These are phyloP conservation scores for Clonostachys rhizophaga DNA, from an alignment of 2,329 filamentous ascomycete genomes.

Conservation along the genomic window DNA sequence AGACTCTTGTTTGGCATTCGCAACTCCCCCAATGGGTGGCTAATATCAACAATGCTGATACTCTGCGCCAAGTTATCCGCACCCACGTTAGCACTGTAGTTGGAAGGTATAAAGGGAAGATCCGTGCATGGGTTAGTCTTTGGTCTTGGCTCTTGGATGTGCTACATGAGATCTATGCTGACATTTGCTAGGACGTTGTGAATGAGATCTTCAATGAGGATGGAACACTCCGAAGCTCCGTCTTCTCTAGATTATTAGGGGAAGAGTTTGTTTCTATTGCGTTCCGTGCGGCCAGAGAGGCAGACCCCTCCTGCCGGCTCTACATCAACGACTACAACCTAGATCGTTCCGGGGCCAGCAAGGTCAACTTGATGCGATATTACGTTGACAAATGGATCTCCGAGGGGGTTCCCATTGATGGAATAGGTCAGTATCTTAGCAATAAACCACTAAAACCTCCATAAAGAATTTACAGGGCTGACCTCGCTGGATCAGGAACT, in stretches of 20 bases:
- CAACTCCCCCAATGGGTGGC: constrained; percentile 56
- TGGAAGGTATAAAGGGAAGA: constrained; percentile 55
- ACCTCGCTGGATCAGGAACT: constrained; percentile 22
- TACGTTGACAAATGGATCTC: constrained; percentile 61
- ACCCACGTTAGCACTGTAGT: constrained; percentile 55
- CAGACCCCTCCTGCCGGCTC: constrained; percentile 63
- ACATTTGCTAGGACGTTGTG: constrained; percentile 40
- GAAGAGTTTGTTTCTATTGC: constrained; percentile 67
- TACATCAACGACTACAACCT: constrained; percentile 77
- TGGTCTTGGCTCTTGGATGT: background rate
- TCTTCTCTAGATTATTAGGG: constrained; percentile 65
- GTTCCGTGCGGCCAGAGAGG: constrained; percentile 62
- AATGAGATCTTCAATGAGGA: constrained; percentile 63
- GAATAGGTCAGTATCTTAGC: constrained; percentile 33
- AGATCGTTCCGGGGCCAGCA: constrained; percentile 53
- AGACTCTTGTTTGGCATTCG: constrained; percentile 62
- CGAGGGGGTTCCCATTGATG: constrained; percentile 59
- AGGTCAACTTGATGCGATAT: constrained; percentile 48
- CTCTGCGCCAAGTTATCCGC: constrained; percentile 49
- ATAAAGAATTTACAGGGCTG: no score
- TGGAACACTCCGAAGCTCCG: constrained; percentile 51
- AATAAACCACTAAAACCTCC: no score
- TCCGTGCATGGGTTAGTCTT: constrained; percentile 44
- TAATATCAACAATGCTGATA: constrained; percentile 43
- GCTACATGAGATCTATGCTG: background rate